Evolutionary conservation across 495 filamentous ascomycete species (phyloP).

Genomic region (Xylaria grammica): DNA sequence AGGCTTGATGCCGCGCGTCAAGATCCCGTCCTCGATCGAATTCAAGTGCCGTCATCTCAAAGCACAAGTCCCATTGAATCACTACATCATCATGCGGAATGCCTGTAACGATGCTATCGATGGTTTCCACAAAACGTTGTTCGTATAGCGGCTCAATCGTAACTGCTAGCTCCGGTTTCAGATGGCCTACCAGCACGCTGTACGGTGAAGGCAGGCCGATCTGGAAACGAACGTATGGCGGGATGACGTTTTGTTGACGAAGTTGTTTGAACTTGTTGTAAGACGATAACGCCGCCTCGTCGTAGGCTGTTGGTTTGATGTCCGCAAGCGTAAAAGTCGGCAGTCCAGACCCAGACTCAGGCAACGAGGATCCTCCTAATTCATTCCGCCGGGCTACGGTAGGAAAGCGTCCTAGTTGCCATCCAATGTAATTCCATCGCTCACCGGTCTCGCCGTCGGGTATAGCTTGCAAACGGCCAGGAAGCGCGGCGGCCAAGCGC

Average conservation of each 20-base stretch:
- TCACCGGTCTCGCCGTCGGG: slow-evolving; percentile 52
- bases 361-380: slow-evolving; percentile 24
- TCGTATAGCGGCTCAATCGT: slow-evolving; percentile 49
- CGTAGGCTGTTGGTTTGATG: slow-evolving; percentile 41
- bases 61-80: slow-evolving; percentile 50
- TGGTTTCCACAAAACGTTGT: slow-evolving; percentile 35
- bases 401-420: slow-evolving; percentile 40
- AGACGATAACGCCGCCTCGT: slow-evolving; percentile 42
- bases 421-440: slow-evolving; percentile 42
- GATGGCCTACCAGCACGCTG: slow-evolving; percentile 36
- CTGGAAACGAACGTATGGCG: slow-evolving; percentile 43
- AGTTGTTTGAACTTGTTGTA: slow-evolving; percentile 41
- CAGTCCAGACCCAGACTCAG: slow-evolving; percentile 5
- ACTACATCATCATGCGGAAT: slow-evolving; percentile 50
- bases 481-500: slow-evolving; percentile 30
- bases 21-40: slow-evolving; percentile 20
- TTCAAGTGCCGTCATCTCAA: slow-evolving; percentile 46
- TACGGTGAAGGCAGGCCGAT: slow-evolving; percentile 44
- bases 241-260: slow-evolving; percentile 36
- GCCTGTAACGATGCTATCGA: slow-evolving; percentile 39
- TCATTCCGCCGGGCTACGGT: slow-evolving; percentile 20
- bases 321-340: slow-evolving; percentile 36
- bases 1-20: slow-evolving; percentile 23
- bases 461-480: slow-evolving; percentile 40
- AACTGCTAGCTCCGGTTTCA: slow-evolving; percentile 34